Evolutionary conservation across 331 rosid genomes (phyloP).

Genomic region (Quercus lobata): DNA sequence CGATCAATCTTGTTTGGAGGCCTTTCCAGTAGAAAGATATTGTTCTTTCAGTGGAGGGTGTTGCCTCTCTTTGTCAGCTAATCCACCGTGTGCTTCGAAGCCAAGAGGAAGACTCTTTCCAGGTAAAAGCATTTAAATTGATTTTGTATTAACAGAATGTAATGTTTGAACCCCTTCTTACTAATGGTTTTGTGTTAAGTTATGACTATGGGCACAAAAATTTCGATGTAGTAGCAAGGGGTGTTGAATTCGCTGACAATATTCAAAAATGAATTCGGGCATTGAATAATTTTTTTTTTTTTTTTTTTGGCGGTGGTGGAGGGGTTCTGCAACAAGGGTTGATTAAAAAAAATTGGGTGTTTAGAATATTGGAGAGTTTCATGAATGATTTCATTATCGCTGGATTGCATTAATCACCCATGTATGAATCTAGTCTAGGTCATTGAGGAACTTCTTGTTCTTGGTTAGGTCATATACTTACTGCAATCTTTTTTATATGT

Average conservation of each 20-base stretch:
- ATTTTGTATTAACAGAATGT: background rate
- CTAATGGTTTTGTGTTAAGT: background rate
- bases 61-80: slow-evolving; percentile 63
- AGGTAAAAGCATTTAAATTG: slow-evolving; percentile 44
- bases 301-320: too few relatives aligned
- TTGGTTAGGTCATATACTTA: background rate
- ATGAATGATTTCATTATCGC: too few relatives aligned
- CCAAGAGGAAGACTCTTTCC: slow-evolving; percentile 76
- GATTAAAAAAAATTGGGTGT: too few relatives aligned
- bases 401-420: too few relatives aligned
- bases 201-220: background rate
- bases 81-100: slow-evolving; percentile 49
- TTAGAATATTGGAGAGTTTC: too few relatives aligned
- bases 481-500: background rate
- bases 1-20: slow-evolving; percentile 59
- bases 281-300: background rate
- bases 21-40: slow-evolving; percentile 77
- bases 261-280: background rate
- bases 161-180: background rate
- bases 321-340: too few relatives aligned
- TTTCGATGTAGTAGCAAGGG: background rate
- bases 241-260: background rate
- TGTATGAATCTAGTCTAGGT: too few relatives aligned
- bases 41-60: slow-evolving; percentile 80
- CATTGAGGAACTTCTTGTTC: background rate